phyloP scores from a whole-genome alignment of 73 alveolate genomes.

The Paraurostyla sp. region DNA sequence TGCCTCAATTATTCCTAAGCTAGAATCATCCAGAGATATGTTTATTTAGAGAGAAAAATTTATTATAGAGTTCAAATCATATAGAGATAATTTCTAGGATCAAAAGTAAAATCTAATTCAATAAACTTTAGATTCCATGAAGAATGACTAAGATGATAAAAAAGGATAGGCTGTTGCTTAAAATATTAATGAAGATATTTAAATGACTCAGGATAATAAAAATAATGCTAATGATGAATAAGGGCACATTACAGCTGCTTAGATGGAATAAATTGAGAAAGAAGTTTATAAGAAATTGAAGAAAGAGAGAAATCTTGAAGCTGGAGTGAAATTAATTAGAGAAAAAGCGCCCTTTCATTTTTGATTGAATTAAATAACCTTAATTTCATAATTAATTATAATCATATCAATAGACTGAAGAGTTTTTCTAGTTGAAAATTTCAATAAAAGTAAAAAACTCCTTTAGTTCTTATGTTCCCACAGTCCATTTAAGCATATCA shows the following conservation, averaged over 20 bases:
- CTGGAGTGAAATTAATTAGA: conserved; percentile 86
- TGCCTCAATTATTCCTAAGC: conserved; percentile 89
- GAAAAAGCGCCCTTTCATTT: conserved; percentile 77
- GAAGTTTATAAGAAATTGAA: conserved; percentile 82
- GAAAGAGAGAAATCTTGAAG: conserved; percentile 88
- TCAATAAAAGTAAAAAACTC: conserved; percentile 52
- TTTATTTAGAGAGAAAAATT: conserved; percentile 90
- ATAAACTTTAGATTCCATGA: conserved; percentile 55
- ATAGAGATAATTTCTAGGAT: conserved; percentile 58
- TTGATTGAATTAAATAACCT: conserved; percentile 4
- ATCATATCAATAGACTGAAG: not conserved
- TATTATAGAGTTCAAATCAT: conserved; percentile 63
- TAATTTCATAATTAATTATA: not conserved
- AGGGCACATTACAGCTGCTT: conserved; percentile 11
- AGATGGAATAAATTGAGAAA: conserved; percentile 65
- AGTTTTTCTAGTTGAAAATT: conserved; percentile 1
- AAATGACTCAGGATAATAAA: conserved; percentile 6
- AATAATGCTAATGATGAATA: conserved; percentile 23
- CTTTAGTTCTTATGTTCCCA: conserved; percentile 27
- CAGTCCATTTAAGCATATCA: conserved; percentile 46
- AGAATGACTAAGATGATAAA: conserved; percentile 67
- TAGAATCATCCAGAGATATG: conserved; percentile 91
- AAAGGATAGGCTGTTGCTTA: conserved; percentile 29
- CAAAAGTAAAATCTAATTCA: conserved; percentile 30
- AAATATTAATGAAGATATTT: conserved; percentile 7